Evolutionary conservation across 1,139 yeast genomes (phyloP).

Genomic region (Nakaseomyces uthaithaninus): DNA sequence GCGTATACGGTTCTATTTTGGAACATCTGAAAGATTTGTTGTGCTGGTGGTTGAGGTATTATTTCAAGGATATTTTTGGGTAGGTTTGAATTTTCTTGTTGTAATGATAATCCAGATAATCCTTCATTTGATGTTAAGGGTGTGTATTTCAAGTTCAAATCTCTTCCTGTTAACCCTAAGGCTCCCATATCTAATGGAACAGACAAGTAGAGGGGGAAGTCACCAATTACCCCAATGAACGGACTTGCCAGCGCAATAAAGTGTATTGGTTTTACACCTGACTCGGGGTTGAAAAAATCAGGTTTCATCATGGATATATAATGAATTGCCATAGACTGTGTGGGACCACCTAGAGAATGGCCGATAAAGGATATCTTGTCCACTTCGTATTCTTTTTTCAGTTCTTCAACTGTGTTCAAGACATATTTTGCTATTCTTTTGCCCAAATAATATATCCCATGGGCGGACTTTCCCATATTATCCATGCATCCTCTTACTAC

Average conservation of each 20-base stretch:
- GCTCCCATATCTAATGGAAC: constrained; percentile 55
- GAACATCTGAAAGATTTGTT: constrained; percentile 41
- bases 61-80: constrained; percentile 44
- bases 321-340: constrained; percentile 56
- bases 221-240: constrained; percentile 52
- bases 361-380: constrained; percentile 52
- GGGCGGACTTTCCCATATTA: constrained; percentile 54
- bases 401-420: constrained; percentile 39
- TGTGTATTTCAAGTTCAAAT: constrained; percentile 41
- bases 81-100: constrained; percentile 8
- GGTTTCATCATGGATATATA: constrained; percentile 44
- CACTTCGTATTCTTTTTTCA: constrained; percentile 35
- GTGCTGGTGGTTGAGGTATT: constrained; percentile 48
- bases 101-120: constrained; percentile 13
- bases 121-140: constrained; percentile 24
- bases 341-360: constrained; percentile 60
- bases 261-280: constrained; percentile 43
- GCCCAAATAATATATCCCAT: constrained; percentile 55
- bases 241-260: constrained; percentile 57
- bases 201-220: constrained; percentile 50
- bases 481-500: constrained; percentile 53
- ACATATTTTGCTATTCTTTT: constrained; percentile 50
- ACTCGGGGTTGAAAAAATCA: constrained; percentile 39
- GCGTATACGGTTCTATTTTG: constrained; percentile 48
- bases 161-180: constrained; percentile 58